These are phyloP conservation scores for Backusella parvicylindrica DNA, from an alignment of 192 early-diverging fungal genomes.

Conservation along the genomic window DNA sequence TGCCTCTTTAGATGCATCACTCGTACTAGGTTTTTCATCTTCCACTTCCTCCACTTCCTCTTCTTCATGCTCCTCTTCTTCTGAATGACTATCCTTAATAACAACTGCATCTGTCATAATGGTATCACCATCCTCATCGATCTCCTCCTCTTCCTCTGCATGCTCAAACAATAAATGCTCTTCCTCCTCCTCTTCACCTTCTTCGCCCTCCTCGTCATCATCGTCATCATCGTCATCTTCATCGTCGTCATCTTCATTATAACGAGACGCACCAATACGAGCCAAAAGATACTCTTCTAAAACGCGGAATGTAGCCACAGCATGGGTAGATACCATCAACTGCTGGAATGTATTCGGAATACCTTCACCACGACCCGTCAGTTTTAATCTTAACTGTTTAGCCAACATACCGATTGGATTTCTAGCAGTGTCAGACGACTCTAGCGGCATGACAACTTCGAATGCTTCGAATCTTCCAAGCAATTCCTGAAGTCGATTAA, in stretches of 20 bases:
- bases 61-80: background rate
- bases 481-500: conserved; percentile 68
- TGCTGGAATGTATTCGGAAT: conserved; percentile 47
- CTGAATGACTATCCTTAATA: conserved; percentile 1
- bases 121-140: conserved; percentile 14
- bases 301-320: conserved; percentile 76
- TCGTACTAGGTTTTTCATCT: background rate
- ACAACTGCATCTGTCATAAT: conserved; percentile 12
- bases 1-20: background rate
- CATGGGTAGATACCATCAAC: conserved; percentile 77
- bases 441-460: conserved; percentile 47
- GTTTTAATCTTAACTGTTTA: conserved; percentile 69
- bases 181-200: background rate
- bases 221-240: background rate
- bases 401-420: conserved; percentile 65
- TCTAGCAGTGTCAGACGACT: conserved; percentile 28
- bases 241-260: conserved; percentile 30
- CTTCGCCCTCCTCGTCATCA: background rate
- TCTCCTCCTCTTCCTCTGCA: background rate
- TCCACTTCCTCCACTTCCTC: background rate
- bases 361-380: conserved; percentile 48
- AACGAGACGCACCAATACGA: conserved; percentile 33
- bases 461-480: conserved; percentile 69
- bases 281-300: conserved; percentile 79
- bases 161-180: background rate